Conservation (phyloP, 2,329 filamentous ascomycete genomes). For the Ophiostoma montium region DNA sequence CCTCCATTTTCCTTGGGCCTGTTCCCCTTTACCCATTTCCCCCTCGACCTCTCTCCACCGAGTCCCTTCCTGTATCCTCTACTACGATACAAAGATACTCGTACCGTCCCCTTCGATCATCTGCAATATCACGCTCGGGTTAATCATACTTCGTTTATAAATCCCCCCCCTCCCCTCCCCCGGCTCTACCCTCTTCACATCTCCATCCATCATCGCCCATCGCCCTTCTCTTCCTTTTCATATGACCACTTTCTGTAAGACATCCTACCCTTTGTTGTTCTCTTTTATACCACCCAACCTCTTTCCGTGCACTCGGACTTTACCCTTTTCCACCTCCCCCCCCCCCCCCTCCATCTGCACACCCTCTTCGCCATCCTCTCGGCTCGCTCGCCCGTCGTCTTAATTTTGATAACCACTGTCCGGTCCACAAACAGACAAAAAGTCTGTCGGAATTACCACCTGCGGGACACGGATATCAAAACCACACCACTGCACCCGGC, state of each 20-base stretch:
- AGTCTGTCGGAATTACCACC: no score
- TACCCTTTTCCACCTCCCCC: not conserved
- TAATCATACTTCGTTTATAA: no score
- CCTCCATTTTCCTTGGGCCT: not conserved
- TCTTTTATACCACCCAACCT: not conserved
- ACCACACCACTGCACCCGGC: slow-evolving; percentile 5
- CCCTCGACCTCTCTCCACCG: not conserved
- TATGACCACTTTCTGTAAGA: not conserved
- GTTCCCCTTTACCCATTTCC: not conserved
- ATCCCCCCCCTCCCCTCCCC: no score
- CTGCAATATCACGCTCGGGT: no score
- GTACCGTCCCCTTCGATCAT: not conserved
- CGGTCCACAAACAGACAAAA: not conserved
- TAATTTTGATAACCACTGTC: not conserved
- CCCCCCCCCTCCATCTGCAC: not conserved
- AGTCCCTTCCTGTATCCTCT: not conserved
- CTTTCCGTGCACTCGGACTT: not conserved
- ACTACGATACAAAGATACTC: not conserved
- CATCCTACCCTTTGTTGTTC: not conserved
- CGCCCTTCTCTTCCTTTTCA: no score
- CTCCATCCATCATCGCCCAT: not conserved
- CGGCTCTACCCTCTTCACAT: not conserved
- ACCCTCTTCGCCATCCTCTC: slow-evolving; percentile 3
- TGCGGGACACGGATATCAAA: not conserved
- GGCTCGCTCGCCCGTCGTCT: not conserved